Conservation (phyloP, 75 land plant species). For the Pinus albicaulis region DNA sequence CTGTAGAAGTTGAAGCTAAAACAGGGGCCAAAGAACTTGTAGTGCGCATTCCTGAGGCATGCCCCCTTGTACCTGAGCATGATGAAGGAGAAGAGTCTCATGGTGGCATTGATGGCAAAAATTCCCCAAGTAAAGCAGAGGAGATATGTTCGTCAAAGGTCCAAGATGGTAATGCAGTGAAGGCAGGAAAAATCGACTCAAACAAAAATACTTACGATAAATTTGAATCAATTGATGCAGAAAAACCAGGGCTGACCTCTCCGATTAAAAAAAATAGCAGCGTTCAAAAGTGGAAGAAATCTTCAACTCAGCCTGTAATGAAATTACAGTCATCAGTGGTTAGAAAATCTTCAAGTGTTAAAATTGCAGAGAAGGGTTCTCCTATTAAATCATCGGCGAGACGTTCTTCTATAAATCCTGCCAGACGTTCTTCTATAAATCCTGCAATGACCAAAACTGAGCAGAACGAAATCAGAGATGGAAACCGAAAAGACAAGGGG, state of each 20-base stretch:
- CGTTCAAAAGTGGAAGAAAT: constrained; percentile 6
- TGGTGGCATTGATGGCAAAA: neutral
- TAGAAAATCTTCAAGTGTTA: neutral
- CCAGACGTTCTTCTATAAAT: constrained; percentile 5
- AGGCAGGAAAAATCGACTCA: constrained; percentile 3
- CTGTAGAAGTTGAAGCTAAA: constrained; percentile 6
- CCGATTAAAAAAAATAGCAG: neutral
- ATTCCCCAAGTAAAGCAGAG: neutral
- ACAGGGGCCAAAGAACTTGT: neutral
- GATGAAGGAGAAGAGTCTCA: constrained; percentile 4
- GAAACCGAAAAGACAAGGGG: constrained; percentile 10
- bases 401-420: constrained; percentile 3
- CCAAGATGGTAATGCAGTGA: neutral
- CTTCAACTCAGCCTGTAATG: neutral
- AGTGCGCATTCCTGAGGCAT: neutral
- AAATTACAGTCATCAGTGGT: neutral
- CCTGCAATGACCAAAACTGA: neutral
- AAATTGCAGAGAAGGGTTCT: constrained; percentile 5
- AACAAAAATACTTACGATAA: constrained; percentile 7
- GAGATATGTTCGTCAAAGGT: constrained; percentile 2
- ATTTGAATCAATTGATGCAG: neutral
- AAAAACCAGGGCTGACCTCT: neutral
- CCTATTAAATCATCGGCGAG: neutral
- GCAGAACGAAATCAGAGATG: constrained; percentile 6
- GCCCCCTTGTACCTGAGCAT: constrained; percentile 6